Conservation (phyloP, 2,329 filamentous ascomycete species). For the Amphichorda felina region DNA sequence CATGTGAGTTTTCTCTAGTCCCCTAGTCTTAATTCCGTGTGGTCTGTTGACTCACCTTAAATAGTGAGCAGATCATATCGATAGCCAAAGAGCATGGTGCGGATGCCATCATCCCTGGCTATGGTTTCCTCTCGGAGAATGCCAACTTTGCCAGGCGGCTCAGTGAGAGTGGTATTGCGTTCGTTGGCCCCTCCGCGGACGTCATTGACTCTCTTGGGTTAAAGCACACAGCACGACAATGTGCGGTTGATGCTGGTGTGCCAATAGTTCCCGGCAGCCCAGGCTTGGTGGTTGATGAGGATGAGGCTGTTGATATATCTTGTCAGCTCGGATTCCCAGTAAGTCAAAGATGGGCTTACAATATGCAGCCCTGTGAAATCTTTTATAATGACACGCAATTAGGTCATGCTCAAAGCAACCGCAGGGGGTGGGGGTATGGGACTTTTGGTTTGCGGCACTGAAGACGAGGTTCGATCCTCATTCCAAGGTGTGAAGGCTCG, state of each 20-base stretch:
- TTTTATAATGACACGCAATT: too few species aligned
- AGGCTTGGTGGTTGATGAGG: constrained; percentile 8
- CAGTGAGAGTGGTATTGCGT: constrained; percentile 40
- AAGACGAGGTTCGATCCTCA: not conserved
- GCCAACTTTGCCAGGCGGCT: constrained; percentile 45
- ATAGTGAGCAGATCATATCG: constrained; percentile 48
- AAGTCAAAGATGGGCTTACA: not conserved
- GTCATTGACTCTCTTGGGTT: constrained; percentile 24
- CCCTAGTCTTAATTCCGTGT: too few species aligned
- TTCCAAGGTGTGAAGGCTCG: not conserved
- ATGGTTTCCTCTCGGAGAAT: constrained; percentile 56
- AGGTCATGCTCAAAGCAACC: constrained; percentile 31
- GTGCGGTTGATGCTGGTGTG: constrained; percentile 5
- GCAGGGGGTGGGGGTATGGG: constrained; percentile 34
- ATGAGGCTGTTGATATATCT: constrained; percentile 21
- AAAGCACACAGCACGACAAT: constrained; percentile 23
- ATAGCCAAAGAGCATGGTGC: too few species aligned
- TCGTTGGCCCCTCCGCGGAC: constrained; percentile 44
- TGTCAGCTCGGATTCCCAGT: constrained; percentile 7
- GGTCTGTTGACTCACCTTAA: constrained; percentile 59
- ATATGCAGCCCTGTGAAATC: too few species aligned
- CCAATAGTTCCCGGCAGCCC: not conserved
- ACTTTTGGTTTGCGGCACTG: constrained; percentile 19
- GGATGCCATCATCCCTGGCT: constrained; percentile 55
- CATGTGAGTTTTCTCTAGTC: constrained; percentile 14